Conservation (phyloP, 495 filamentous ascomycete genomes). For the Chlorociboria aeruginascens region DNA sequence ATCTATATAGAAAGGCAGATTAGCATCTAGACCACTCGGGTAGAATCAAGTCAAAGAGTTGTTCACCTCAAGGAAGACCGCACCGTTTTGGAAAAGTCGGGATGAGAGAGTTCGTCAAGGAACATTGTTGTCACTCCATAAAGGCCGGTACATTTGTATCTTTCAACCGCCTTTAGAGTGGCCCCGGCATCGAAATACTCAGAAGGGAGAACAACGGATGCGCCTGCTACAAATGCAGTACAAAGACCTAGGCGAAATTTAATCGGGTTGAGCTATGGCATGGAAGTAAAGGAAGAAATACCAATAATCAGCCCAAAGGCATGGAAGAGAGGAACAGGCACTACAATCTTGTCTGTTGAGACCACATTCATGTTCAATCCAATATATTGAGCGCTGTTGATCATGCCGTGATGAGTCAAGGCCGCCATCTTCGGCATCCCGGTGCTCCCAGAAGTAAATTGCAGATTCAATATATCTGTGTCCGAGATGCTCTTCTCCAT, state of each 20-base stretch:
- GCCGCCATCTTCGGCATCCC: slow-evolving; percentile 65
- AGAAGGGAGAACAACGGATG: slow-evolving; percentile 52
- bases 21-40: slow-evolving; percentile 49
- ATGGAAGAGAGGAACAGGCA: too few relatives aligned
- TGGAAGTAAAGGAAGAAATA: slow-evolving; percentile 59
- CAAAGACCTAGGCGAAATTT: slow-evolving; percentile 59
- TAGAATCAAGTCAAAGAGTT: slow-evolving; percentile 46
- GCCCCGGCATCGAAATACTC: slow-evolving; percentile 51
- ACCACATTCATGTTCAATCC: slow-evolving; percentile 30
- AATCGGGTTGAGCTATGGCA: slow-evolving; percentile 52
- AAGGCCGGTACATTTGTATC: slow-evolving; percentile 55
- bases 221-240: slow-evolving; percentile 52
- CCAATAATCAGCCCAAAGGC: slow-evolving; percentile 47
- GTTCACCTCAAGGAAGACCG: slow-evolving; percentile 33
- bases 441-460: slow-evolving; percentile 62
- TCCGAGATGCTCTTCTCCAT: too few relatives aligned
- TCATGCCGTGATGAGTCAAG: slow-evolving; percentile 53
- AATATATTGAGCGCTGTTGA: not conserved
- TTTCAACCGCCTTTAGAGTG: slow-evolving; percentile 44
- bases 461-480: slow-evolving; percentile 51
- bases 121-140: slow-evolving; percentile 70
- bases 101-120: slow-evolving; percentile 38
- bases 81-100: slow-evolving; percentile 17
- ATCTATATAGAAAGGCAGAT: slow-evolving; percentile 49
- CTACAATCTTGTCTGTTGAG: slow-evolving; percentile 45